Conservation (phyloP, 306 rosid genomes). For the Sphenostylis stenocarpa region DNA sequence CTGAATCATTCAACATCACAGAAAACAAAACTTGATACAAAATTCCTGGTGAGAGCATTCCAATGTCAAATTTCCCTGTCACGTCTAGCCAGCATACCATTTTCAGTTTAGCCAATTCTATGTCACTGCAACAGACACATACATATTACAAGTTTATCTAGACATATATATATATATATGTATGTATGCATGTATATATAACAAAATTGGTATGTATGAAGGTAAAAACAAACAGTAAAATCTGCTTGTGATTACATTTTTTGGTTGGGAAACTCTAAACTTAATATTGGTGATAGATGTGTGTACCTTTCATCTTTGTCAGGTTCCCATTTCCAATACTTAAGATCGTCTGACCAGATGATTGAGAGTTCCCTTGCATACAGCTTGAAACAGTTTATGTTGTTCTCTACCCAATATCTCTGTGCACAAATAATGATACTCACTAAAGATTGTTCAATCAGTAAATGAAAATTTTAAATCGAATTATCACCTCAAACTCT, state of each 20-base stretch:
- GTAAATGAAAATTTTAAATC: not conserved
- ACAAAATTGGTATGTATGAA: no score
- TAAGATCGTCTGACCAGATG: constrained; percentile 51
- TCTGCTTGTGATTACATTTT: no score
- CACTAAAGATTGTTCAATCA: not conserved
- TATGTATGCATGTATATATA: no score
- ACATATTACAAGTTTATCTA: no score
- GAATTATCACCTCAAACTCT: not conserved
- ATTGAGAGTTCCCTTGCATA: constrained; percentile 68
- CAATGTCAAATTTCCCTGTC: constrained; percentile 57
- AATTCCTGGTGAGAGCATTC: constrained; percentile 58
- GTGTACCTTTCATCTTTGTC: constrained; percentile 55
- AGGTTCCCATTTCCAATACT: constrained; percentile 60
- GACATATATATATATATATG: no score
- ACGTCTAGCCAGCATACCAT: constrained; percentile 77
- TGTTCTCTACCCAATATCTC: constrained; percentile 46
- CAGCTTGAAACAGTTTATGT: constrained; percentile 62
- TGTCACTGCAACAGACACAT: constrained; percentile 46
- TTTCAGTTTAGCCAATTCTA: constrained; percentile 59
- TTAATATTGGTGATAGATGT: not conserved
- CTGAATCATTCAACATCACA: constrained; percentile 53
- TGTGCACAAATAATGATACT: constrained; percentile 4
- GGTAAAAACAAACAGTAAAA: no score
- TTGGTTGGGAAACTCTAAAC: not conserved
- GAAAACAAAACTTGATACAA: constrained; percentile 51